A percentile compares a stretch with the other conserved stretches of the same genome.
These are phyloP conservation scores for Ceratobasidium papillatum DNA, from an alignment of 1,284 basidiomycete genomes.

Conservation along the genomic window DNA sequence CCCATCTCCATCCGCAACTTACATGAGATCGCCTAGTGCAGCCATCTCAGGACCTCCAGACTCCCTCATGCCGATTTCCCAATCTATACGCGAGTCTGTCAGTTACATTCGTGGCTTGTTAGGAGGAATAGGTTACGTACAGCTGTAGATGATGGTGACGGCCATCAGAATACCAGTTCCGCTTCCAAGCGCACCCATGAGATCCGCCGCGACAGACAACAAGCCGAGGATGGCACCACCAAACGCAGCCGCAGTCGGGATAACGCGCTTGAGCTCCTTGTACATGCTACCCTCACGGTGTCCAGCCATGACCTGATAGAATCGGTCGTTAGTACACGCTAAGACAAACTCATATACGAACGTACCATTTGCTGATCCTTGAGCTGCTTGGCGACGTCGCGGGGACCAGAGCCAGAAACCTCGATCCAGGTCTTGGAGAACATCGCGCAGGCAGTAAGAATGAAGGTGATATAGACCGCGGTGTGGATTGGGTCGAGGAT, in stretches of 20 bases:
- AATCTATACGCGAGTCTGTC: slow-evolving; percentile 57
- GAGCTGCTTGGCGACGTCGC: slow-evolving; percentile 97
- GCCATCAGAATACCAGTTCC: slow-evolving; percentile 99
- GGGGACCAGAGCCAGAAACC: slow-evolving; percentile 93
- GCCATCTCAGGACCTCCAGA: slow-evolving; percentile 78
- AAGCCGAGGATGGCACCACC: slow-evolving; percentile 96
- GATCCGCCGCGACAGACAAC: slow-evolving; percentile 93
- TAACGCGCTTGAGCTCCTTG: slow-evolving; percentile 97
- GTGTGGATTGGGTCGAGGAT: slow-evolving; percentile 95
- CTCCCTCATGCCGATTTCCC: slow-evolving; percentile 82
- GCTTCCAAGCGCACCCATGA: slow-evolving; percentile 95
- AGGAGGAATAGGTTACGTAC: slow-evolving; percentile 57
- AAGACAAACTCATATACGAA: too few relatives aligned
- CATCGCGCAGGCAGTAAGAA: slow-evolving; percentile 92
- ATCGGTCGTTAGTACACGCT: too few relatives aligned
- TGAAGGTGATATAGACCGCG: slow-evolving; percentile 90
- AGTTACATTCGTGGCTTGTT: neutral
- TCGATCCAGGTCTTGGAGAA: slow-evolving; percentile 99
- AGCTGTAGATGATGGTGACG: slow-evolving; percentile 96
- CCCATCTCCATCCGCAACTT: neutral
- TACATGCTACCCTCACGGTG: slow-evolving; percentile 98
- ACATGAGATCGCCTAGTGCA: slow-evolving; percentile 64
- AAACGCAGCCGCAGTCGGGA: slow-evolving; percentile 96
- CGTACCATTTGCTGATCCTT: slow-evolving; percentile 96
- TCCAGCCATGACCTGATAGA: slow-evolving; percentile 92